A percentile compares a stretch with the other conserved stretches of the same genome.
Evolutionary conservation across 441 rosid species (phyloP).

Genomic region (Syzygium malaccense): DNA sequence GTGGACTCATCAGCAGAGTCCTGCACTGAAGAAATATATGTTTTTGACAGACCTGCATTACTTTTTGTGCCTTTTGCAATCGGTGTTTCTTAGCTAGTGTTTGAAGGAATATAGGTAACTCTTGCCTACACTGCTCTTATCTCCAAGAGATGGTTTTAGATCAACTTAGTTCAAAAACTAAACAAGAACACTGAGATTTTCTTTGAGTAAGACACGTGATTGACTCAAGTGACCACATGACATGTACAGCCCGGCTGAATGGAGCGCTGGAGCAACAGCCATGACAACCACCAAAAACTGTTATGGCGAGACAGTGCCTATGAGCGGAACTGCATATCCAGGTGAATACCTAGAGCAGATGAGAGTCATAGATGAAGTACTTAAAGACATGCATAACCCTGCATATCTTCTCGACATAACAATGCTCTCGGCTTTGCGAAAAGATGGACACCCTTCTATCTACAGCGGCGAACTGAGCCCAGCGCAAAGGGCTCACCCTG

Average conservation of each 20-base stretch:
- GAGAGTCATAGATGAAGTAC: conserved; percentile 57
- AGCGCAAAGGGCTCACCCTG: conserved; percentile 53
- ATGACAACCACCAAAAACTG: conserved; percentile 42
- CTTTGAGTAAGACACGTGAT: background rate
- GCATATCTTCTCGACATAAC: conserved; percentile 69
- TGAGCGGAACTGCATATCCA: conserved; percentile 38
- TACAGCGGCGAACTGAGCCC: conserved; percentile 77
- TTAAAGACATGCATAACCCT: conserved; percentile 46
- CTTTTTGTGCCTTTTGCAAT: background rate
- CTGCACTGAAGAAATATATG: background rate
- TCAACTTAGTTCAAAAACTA: background rate
- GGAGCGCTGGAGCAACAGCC: conserved; percentile 37
- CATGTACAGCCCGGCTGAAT: conserved; percentile 61
- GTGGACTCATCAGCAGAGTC: background rate
- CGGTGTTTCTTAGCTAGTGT: background rate
- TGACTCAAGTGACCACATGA: background rate
- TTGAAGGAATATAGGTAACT: background rate
- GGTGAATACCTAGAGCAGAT: conserved; percentile 56
- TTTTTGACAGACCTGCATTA: background rate
- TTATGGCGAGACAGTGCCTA: conserved; percentile 68
- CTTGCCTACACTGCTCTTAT: background rate
- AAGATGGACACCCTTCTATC: conserved; percentile 86
- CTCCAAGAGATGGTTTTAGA: background rate
- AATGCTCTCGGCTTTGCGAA: conserved; percentile 72
- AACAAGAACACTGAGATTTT: background rate